Evolutionary conservation across 768 basidiomycete species (phyloP).

Genomic region (Trametes cinnabarina): DNA sequence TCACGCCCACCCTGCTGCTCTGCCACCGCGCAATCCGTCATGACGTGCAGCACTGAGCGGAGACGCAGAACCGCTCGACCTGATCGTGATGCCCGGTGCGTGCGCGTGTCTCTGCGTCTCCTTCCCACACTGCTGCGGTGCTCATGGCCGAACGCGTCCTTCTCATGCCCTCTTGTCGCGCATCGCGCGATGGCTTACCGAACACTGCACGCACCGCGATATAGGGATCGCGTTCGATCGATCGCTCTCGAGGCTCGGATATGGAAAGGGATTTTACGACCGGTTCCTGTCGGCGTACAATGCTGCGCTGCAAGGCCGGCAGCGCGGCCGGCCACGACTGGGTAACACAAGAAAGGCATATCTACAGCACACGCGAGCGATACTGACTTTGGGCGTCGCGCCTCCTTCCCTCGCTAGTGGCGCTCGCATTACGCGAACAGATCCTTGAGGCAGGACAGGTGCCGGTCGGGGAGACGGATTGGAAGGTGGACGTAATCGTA

Average conservation of each 20-base stretch:
- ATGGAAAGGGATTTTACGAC: slow-evolving; percentile 85
- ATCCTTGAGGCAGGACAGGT: slow-evolving; percentile 50
- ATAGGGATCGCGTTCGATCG: slow-evolving; percentile 75
- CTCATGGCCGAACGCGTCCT: slow-evolving; percentile 1
- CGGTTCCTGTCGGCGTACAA: slow-evolving; percentile 61
- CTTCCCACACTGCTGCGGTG: slow-evolving; percentile 7
- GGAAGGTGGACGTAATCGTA: slow-evolving; percentile 62
- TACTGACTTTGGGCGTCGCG: slow-evolving; percentile 6
- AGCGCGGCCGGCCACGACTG: slow-evolving; percentile 55
- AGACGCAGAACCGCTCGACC: slow-evolving; percentile 46
- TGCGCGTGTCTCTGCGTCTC: neutral
- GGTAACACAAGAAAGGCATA: slow-evolving; percentile 39
- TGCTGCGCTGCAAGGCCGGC: slow-evolving; percentile 31
- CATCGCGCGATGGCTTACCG: neutral
- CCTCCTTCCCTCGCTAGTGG: slow-evolving; percentile 45
- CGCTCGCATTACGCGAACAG: slow-evolving; percentile 62
- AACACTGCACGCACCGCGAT: neutral
- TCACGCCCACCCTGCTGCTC: neutral
- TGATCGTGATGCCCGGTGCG: slow-evolving; percentile 68
- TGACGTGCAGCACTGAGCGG: slow-evolving; percentile 36
- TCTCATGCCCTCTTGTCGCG: neutral
- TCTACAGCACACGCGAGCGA: slow-evolving; percentile 5
- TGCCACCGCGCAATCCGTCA: neutral
- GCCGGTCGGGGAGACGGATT: slow-evolving; percentile 57
- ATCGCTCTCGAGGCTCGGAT: slow-evolving; percentile 66